Evolutionary conservation across 2,329 filamentous ascomycete species (phyloP), one percentile per base, ranked within the genome.

Genomic region (Sclerotiophoma versabilis): DNA sequence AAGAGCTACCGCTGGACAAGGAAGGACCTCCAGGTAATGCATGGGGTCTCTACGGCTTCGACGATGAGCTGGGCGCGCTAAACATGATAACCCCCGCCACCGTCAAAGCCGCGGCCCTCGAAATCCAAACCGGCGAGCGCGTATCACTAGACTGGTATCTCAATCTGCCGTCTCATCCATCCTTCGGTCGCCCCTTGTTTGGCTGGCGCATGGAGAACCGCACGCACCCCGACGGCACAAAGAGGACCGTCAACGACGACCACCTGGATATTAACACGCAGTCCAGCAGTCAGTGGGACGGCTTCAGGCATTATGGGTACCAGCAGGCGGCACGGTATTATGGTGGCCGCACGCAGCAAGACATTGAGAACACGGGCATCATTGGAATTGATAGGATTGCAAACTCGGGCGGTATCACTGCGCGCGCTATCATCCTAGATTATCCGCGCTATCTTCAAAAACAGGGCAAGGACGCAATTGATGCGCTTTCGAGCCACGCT

Each of bases 31-130:
- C 70, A 2, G 80, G 80, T 7, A 85, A 85, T 51, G 81, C 83
- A 5, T 86, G 83, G 83, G 82, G 82, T 0, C 77, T 83, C 4
- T 84, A 82, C 57, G 83, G 82, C 2, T 63, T 73, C 5, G 51
- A 74, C 2, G 83, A 85, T 54, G 73, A 84, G 58, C 74, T 83
- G 10, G 83, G 83, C 20, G 83, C 80, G 62, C 73, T 86, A 1
- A 85, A 85, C 64, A 75, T 83, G 2, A 75, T 85, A 48, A 85
- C 82, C 0, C 76, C 80, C 0, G 66, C 73, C n/a, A 74, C 73
- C 10, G 74, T 80, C 17, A 70, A 71, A 7, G 66, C 71, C 6
- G 80, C 79, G 0, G 74, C 79, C 0, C 67, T 71, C 15, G 80
- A 82, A 60, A 82, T 83, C 57, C 73, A 75, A 37, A 73, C 71